Conservation (phyloP, 805 yeast genomes). For the Saccharomycopsis sp. region DNA sequence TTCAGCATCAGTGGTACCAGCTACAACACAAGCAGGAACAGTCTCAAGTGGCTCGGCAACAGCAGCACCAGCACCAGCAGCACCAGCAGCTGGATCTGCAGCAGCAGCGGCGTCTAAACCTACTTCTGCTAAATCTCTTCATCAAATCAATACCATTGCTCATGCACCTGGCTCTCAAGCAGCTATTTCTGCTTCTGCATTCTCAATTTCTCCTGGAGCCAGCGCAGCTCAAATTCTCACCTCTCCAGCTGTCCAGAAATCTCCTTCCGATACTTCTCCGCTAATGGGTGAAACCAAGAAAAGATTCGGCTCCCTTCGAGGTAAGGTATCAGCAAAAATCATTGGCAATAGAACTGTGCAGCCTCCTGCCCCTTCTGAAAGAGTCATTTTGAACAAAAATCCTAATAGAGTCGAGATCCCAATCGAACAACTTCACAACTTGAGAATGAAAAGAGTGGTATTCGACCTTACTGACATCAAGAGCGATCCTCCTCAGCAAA, state of each 20-base stretch:
- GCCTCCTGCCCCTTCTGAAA: slow-evolving; percentile 22
- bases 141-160: not conserved
- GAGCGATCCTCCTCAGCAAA: slow-evolving; percentile 88
- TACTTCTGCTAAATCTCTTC: too few species aligned
- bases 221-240: not conserved
- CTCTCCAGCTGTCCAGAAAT: not conserved
- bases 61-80: slow-evolving; percentile 1
- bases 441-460: slow-evolving; percentile 51
- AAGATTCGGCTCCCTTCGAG: slow-evolving; percentile 18
- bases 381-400: slow-evolving; percentile 39
- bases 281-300: slow-evolving; percentile 13
- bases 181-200: not conserved
- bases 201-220: not conserved
- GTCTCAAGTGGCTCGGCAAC: too few species aligned
- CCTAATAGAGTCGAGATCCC: slow-evolving; percentile 32
- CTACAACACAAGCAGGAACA: too few species aligned
- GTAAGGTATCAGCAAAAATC: slow-evolving; percentile 19
- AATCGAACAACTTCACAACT: slow-evolving; percentile 25
- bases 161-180: too few species aligned
- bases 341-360: slow-evolving; percentile 8
- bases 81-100: too few species aligned
- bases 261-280: too few species aligned
- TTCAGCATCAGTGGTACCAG: too few species aligned
- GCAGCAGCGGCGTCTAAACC: too few species aligned
- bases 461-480: slow-evolving; percentile 69